Percentiles rank a stretch among this genome's conserved stretches.
Evolutionary conservation across 2,329 filamentous ascomycete species (phyloP).

Genomic region (Colletotrichum tamarilloi): DNA sequence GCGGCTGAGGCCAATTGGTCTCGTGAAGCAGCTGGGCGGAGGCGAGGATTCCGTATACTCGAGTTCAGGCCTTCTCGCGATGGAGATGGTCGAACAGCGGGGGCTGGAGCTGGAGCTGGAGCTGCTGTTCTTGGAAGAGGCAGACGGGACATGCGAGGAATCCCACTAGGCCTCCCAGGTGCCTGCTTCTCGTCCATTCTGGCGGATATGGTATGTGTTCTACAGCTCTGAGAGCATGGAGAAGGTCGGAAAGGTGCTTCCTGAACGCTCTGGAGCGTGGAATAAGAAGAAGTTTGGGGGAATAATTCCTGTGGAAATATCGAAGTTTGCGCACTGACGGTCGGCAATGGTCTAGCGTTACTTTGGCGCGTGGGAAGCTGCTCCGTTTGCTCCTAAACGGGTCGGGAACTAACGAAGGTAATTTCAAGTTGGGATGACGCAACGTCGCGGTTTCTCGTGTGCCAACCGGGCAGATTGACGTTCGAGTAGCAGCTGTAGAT

Average conservation of each 20-base stretch:
- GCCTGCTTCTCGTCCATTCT: constrained; percentile 35
- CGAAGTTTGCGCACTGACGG: constrained; percentile 10
- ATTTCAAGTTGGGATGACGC: not conserved
- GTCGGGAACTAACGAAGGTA: constrained; percentile 23
- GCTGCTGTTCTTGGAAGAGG: constrained; percentile 46
- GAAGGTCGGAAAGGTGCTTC: not conserved
- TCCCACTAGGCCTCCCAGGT: constrained; percentile 41
- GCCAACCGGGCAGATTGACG: constrained; percentile 4
- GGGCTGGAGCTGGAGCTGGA: constrained; percentile 36
- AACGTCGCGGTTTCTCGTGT: not conserved
- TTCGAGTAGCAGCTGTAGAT: not conserved
- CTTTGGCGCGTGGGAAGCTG: constrained; percentile 13
- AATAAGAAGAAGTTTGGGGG: not conserved
- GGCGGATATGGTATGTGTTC: not conserved
- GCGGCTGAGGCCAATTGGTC: constrained; percentile 38
- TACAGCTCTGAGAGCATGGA: not conserved
- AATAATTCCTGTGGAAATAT: not conserved
- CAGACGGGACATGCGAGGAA: constrained; percentile 52
- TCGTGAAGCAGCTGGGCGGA: constrained; percentile 49
- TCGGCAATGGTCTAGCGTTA: not conserved
- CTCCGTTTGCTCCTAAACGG: constrained; percentile 20
- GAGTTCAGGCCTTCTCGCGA: constrained; percentile 44
- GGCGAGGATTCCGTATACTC: constrained; percentile 41
- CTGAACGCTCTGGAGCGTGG: not conserved
- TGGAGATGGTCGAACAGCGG: constrained; percentile 42